Percentiles rank a stretch among this genome's conserved stretches.
phyloP scores from a whole-genome alignment of 352 stramenopile genomes.

The Globisporangium nagaii region DNA sequence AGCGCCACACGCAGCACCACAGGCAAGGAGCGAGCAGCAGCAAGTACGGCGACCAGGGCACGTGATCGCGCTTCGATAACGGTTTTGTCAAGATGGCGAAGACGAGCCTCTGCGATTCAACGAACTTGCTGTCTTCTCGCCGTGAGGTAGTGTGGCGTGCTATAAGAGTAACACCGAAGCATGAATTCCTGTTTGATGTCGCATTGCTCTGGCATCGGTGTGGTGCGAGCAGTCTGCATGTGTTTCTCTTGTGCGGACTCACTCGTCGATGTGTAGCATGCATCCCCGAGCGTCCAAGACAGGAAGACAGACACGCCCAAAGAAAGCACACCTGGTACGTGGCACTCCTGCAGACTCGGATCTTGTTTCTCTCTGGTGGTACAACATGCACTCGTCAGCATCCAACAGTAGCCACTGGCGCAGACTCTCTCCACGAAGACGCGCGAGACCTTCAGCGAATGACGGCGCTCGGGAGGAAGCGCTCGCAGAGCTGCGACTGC shows the following conservation, averaged over 20 bases:
- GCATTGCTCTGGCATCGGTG: too few relatives aligned
- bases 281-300: too few relatives aligned
- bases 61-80: too few relatives aligned
- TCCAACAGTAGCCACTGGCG: not conserved
- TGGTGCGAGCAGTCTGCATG: not conserved
- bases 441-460: too few relatives aligned
- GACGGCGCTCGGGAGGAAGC: constrained; percentile 3
- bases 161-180: not conserved
- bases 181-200: not conserved
- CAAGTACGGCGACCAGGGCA: too few relatives aligned
- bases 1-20: too few relatives aligned
- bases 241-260: not conserved
- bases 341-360: too few relatives aligned
- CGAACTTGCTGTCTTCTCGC: not conserved
- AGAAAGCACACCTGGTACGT: not conserved
- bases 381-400: too few relatives aligned
- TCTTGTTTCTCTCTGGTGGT: too few relatives aligned
- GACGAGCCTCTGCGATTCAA: not conserved
- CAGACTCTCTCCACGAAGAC: too few relatives aligned
- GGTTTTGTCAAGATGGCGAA: too few relatives aligned
- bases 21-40: too few relatives aligned
- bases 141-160: not conserved
- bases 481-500: not conserved
- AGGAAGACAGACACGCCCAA: not conserved
- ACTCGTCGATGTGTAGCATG: not conserved